Percentiles rank a stretch among this genome's conserved stretches.
Conservation (phyloP, 2,329 filamentous ascomycete species). For the Thielaviopsis euricoi region DNA sequence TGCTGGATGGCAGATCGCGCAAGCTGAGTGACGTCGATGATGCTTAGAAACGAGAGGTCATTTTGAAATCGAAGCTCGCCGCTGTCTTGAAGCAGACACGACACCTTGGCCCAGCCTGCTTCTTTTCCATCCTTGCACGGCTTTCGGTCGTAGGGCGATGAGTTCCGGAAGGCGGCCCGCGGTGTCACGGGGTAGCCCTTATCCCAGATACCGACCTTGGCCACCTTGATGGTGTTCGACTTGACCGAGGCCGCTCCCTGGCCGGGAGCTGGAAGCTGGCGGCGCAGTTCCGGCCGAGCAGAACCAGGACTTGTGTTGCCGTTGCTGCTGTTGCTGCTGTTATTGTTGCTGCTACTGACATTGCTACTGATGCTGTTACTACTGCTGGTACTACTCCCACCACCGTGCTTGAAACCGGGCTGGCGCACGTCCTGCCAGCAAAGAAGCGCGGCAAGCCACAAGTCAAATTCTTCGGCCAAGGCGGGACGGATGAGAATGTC, state of each 20-base stretch:
- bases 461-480: constrained; percentile 49
- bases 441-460: constrained; percentile 65
- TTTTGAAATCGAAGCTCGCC: constrained; percentile 84
- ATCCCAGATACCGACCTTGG: constrained; percentile 83
- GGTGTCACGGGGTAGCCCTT: constrained; percentile 45
- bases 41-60: constrained; percentile 62
- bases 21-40: constrained; percentile 76
- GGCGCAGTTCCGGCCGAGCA: constrained; percentile 26
- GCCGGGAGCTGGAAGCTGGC: constrained; percentile 17
- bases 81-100: constrained; percentile 86
- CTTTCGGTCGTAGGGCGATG: constrained; percentile 39
- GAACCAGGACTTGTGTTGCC: constrained; percentile 19
- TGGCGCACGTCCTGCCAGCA: constrained; percentile 67
- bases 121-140: constrained; percentile 19
- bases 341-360: constrained; percentile 14
- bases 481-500: constrained; percentile 51
- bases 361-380: too few relatives aligned
- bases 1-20: constrained; percentile 83
- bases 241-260: constrained; percentile 15
- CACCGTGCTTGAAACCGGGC: constrained; percentile 36
- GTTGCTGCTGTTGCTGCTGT: constrained; percentile 6
- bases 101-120: constrained; percentile 60
- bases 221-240: constrained; percentile 81
- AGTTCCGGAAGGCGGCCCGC: constrained; percentile 36
- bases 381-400: constrained; percentile 17